Evolutionary conservation across 768 basidiomycete genomes (phyloP), one percentile per base, ranked within the genome.

Genomic region (Pleurotus eryngii): DNA sequence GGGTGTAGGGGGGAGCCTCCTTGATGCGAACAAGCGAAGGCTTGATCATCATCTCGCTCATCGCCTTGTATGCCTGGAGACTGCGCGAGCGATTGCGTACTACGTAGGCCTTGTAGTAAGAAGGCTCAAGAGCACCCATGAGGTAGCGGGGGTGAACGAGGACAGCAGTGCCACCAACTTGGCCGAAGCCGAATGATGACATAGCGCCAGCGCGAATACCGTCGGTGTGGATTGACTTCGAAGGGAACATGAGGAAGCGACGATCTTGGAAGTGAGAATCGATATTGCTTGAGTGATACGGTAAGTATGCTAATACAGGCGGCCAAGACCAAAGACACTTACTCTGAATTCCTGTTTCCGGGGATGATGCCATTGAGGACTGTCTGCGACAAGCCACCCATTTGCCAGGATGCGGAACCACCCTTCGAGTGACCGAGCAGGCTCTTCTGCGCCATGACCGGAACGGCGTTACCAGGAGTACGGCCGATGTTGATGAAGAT

Each of bases 141-240:
- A 97, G 81, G 75, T 92, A 92, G 62, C 92, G 89, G 60, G 97
- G 95, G 70, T 98, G 88, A 49, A 98, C 68, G 65, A 98, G 78
- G 61, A 95, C 81, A 45, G 87, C 90, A 57, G 86, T 90, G 55
- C 97, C 97, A 54, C 97, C 97, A 60, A 98, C 96, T 82, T 98
- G 97, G 65, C 97, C 95, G 77, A 98, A 98, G 61, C 97, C 96
- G 73, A 96, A 96, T 12, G 92, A 95, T 1, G 93, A 95, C 92
- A 94, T 91, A 56, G 90, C 79, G 67, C 91, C 92, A 43, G 89
- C 90, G 20, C 85, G 85, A 63, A 98, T 86, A 60, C 92, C 91
- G 64, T 98, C 95, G 4, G 96, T 98, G 68, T 94, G 84, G 63
- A 99, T 93, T 3, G 95, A 83, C 76, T 89, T 95, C 20, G 97